phyloP scores from a whole-genome alignment of 129 eudicot genomes.

The Arctium minus region DNA sequence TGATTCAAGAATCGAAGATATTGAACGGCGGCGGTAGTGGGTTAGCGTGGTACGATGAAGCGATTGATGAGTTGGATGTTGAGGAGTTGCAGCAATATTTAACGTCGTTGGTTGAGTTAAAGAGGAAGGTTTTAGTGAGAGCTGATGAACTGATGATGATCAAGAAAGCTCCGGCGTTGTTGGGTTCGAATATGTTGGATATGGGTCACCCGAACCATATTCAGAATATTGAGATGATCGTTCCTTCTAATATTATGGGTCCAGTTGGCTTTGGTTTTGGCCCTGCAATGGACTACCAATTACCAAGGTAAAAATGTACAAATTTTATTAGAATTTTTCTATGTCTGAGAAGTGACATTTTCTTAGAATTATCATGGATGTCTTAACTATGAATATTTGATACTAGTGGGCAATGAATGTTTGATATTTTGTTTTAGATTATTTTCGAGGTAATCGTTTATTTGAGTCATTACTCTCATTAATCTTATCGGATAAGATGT shows the following conservation, averaged over 20 bases:
- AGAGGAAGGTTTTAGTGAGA: slow-evolving; percentile 23
- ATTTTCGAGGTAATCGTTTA: not conserved
- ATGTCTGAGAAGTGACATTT: not conserved
- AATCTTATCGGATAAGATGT: not conserved
- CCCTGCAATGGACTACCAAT: not conserved
- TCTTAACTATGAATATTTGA: not conserved
- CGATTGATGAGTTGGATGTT: slow-evolving; percentile 7
- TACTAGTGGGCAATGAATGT: not conserved
- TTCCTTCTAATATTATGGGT: not conserved
- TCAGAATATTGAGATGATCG: not conserved
- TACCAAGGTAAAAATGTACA: not conserved
- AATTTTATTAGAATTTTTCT: not conserved
- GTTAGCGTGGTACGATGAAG: slow-evolving; percentile 14
- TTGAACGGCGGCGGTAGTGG: not conserved
- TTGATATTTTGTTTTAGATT: not conserved
- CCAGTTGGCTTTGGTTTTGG: not conserved
- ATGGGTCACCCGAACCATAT: not conserved
- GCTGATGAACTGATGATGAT: slow-evolving; percentile 33
- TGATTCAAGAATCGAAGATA: not conserved
- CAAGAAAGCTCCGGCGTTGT: slow-evolving; percentile 3
- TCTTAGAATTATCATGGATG: not conserved
- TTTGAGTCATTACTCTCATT: no score
- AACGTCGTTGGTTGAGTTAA: slow-evolving; percentile 16
- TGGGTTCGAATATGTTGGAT: slow-evolving; percentile 10
- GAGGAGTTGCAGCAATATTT: slow-evolving; percentile 23